These are phyloP conservation scores for Suillus variegatus DNA, from an alignment of 768 basidiomycete species.

Conservation along the genomic window DNA sequence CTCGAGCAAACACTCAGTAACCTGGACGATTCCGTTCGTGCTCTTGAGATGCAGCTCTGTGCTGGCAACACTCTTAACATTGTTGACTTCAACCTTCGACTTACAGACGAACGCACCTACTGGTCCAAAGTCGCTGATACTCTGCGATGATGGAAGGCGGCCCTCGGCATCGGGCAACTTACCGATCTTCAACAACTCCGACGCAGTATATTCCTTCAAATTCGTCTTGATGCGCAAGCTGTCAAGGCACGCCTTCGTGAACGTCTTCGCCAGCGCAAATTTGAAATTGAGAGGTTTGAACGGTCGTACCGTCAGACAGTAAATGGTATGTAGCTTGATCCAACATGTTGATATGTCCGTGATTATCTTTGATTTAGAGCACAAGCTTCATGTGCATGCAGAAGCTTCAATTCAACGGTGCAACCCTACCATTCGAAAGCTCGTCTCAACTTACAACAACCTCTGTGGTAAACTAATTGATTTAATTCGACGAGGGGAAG, in stretches of 20 bases:
- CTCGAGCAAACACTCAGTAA: background rate
- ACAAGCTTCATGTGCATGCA: background rate
- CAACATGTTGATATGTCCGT: no score
- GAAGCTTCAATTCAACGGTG: background rate
- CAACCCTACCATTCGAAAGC: background rate
- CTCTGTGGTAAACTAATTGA: background rate
- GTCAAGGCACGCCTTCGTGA: background rate
- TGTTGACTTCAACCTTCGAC: background rate
- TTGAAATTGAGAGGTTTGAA: background rate
- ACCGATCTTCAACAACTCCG: background rate
- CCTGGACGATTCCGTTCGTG: background rate
- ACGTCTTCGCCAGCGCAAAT: background rate
- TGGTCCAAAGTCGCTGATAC: background rate
- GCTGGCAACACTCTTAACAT: background rate
- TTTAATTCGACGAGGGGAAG: conserved; percentile 20
- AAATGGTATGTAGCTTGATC: background rate
- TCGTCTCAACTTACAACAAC: background rate
- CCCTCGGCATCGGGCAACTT: background rate
- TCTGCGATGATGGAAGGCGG: background rate
- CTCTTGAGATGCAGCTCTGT: background rate
- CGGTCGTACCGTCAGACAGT: background rate
- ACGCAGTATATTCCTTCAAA: background rate
- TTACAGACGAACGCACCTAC: background rate
- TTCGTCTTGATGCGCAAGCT: background rate
- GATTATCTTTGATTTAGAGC: background rate